phyloP scores from a whole-genome alignment of 2,329 filamentous ascomycete genomes.

The Pseudogymnoascus sp. region DNA sequence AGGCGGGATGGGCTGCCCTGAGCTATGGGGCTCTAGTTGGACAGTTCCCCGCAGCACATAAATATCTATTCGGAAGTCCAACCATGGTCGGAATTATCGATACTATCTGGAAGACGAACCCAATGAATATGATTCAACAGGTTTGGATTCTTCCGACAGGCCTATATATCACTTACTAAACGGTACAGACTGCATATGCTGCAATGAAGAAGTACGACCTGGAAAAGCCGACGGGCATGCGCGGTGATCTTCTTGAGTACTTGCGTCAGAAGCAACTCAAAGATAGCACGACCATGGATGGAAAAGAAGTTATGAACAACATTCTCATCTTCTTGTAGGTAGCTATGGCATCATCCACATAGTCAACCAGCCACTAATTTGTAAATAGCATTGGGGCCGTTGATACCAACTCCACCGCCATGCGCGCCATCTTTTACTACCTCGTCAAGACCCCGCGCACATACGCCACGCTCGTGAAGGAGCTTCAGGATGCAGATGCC shows the following conservation, averaged over 20 bases:
- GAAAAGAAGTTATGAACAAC: background rate
- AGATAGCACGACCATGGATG: background rate
- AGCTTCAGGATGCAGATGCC: slow-evolving; percentile 13
- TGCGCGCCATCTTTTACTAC: slow-evolving; percentile 17
- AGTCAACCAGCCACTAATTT: background rate
- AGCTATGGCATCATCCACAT: background rate
- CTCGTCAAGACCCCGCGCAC: slow-evolving; percentile 14
- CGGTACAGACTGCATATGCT: background rate
- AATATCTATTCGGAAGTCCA: slow-evolving; percentile 12
- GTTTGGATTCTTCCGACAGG: background rate
- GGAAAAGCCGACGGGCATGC: background rate
- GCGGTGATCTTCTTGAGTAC: background rate
- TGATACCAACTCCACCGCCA: slow-evolving; percentile 17
- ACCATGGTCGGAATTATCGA: background rate
- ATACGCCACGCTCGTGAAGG: slow-evolving; percentile 12
- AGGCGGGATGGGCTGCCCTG: background rate
- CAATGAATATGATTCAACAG: slow-evolving; percentile 2
- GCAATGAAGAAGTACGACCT: background rate
- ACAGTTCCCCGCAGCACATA: slow-evolving; percentile 9
- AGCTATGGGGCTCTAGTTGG: slow-evolving; percentile 7
- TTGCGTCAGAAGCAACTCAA: background rate
- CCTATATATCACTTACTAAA: background rate
- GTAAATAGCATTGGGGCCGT: slow-evolving; percentile 12
- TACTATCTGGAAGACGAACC: background rate
- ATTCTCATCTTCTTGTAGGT: slow-evolving; percentile 5